Conservation (phyloP, 805 yeast species). For the Candida oleophila region DNA sequence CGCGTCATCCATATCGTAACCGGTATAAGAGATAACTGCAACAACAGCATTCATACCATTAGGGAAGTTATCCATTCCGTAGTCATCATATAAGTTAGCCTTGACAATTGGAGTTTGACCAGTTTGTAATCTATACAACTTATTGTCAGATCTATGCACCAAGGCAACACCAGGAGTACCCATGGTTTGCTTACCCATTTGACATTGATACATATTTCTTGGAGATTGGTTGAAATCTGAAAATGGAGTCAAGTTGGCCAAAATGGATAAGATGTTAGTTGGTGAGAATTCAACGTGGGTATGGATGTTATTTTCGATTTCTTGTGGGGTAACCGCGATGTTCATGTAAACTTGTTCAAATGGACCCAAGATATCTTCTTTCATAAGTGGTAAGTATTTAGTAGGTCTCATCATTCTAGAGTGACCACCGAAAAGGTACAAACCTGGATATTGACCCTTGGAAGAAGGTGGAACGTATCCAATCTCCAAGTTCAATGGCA, state of each 20-base stretch:
- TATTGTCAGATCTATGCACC: conserved; percentile 90
- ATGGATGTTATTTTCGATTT: conserved; percentile 77
- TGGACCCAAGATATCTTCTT: conserved; percentile 89
- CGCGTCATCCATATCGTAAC: conserved; percentile 99
- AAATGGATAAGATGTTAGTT: conserved; percentile 87
- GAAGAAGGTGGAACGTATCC: conserved; percentile 96
- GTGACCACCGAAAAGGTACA: conserved; percentile 85
- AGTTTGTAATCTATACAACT: conserved; percentile 84
- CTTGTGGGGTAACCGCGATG: conserved; percentile 91
- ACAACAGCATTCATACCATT: conserved; percentile 98
- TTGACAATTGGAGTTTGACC: conserved; percentile 98
- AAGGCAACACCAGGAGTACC: conserved; percentile 99
- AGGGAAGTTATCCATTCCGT: conserved; percentile 98
- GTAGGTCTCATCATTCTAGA: conserved; percentile 97
- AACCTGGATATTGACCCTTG: conserved; percentile 97
- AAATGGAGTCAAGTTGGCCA: conserved; percentile 96
- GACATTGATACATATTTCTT: conserved; percentile 99
- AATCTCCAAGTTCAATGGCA: conserved; percentile 85
- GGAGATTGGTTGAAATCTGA: conserved; percentile 99
- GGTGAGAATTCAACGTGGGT: conserved; percentile 94
- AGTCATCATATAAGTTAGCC: conserved; percentile 89
- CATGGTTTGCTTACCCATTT: conserved; percentile 99
- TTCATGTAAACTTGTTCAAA: conserved; percentile 98
- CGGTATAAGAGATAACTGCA: conserved; percentile 97
- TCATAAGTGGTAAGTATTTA: conserved; percentile 80